Evolutionary conservation across 768 basidiomycete species (phyloP), one percentile per base, ranked within the genome.

Genomic region (Leccinum broughii): DNA sequence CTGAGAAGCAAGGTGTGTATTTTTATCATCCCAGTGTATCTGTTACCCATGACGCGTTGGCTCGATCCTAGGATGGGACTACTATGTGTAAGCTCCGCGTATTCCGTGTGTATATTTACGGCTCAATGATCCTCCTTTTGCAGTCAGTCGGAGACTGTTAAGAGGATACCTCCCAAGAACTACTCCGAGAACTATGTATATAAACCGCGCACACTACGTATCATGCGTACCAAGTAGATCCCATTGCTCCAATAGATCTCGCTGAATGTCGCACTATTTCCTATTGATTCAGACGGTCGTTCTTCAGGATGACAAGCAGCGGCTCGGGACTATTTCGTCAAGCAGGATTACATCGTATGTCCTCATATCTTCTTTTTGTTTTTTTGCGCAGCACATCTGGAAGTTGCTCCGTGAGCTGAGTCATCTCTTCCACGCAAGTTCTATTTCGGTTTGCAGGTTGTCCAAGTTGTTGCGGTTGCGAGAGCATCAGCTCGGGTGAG

Each of bases 151-250:
- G 73, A 83, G 24, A 76, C 81, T 13, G 79, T 82, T 59, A 86
- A 86, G 77, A 83, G 84, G 61, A 86, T 93, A 59, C 89, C 88
- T 20, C 88, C 88, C 15, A 92, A 98, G 86, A 83, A 93, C 71
- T 95, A 95, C 67, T 76, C 93, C 46, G 95, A 95, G 82, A 98
- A 94, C 80, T 98, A 83, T 74, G 78, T 92, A 15, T 95, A 98
- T 79, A 86, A 80, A 58, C 84, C 92, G 3, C 79, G 84, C 68
- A 90, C 84, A 67, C 81, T 98, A 58, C 85, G 95, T 61, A 90
- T 95, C 67, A 77, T 83, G 74, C 88, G 90, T 72, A 98, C 95
- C 54, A 98, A 98, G 82, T 98, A 94, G 83, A 83, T 55, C 39
- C 9, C 22, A 20, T 48, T 48, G 11, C 46, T 14, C 22, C 44